Evolutionary conservation across 2,329 filamentous ascomycete species (phyloP).

Genomic region (Claviceps sp.): DNA sequence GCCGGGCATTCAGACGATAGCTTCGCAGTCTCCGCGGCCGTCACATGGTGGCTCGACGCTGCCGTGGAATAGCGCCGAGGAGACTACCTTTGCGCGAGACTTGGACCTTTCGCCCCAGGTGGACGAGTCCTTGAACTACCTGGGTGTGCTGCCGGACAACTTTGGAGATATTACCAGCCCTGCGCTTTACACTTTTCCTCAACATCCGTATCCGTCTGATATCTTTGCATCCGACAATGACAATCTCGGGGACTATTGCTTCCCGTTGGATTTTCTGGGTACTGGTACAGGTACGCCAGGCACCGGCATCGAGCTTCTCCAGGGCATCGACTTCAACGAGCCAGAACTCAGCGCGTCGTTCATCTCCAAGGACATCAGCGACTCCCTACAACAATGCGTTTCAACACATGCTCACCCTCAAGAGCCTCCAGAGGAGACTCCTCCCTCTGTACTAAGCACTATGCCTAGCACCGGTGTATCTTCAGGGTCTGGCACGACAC

Average conservation of each 20-base stretch:
- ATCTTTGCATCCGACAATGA: constrained; percentile 7
- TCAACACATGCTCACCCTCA: constrained; percentile 10
- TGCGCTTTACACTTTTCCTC: no score
- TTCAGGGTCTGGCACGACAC: constrained; percentile 4
- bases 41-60: no score
- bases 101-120: constrained; percentile 22
- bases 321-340: constrained; percentile 21
- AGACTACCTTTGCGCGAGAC: constrained; percentile 8
- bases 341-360: constrained; percentile 13
- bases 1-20: no score
- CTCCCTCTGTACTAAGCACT: constrained; percentile 14
- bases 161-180: background rate
- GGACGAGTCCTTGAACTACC: constrained; percentile 17
- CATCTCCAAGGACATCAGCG: constrained; percentile 17
- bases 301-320: constrained; percentile 17
- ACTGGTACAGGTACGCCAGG: constrained; percentile 1
- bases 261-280: constrained; percentile 9
- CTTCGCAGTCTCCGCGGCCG: no score
- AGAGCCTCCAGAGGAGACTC: constrained; percentile 6
- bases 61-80: background rate
- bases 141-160: constrained; percentile 22
- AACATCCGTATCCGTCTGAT: constrained; percentile 5
- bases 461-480: constrained; percentile 9
- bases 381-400: constrained; percentile 15
- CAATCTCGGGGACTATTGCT: constrained; percentile 1